phyloP scores from a whole-genome alignment of 2,329 filamentous ascomycete genomes.

The Exophiala xenobiotica region DNA sequence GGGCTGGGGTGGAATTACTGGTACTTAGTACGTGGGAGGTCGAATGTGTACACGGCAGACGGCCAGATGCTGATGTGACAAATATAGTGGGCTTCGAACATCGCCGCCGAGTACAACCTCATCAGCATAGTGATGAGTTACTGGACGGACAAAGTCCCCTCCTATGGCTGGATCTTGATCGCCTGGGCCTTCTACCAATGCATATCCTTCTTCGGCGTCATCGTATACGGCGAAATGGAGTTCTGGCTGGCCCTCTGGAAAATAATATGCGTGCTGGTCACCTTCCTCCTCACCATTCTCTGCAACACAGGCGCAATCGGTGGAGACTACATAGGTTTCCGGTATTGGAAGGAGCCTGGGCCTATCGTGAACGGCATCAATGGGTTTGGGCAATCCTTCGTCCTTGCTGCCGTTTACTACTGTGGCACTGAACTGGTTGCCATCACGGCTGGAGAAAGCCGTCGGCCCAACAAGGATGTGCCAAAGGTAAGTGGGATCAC shows the following conservation, averaged over 20 bases:
- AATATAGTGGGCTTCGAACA: conserved; percentile 4
- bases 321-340: conserved; percentile 60
- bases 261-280: conserved; percentile 36
- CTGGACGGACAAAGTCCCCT: conserved; percentile 46
- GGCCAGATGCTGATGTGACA: neutral
- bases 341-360: conserved; percentile 69
- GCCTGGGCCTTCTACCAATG: conserved; percentile 47
- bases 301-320: conserved; percentile 39
- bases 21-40: conserved; percentile 5
- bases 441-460: conserved; percentile 57
- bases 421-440: conserved; percentile 52
- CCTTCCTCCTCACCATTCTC: conserved; percentile 38
- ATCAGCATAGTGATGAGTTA: conserved; percentile 47
- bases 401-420: conserved; percentile 40
- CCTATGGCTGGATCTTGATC: conserved; percentile 49
- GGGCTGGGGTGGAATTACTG: conserved; percentile 42
- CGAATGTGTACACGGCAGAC: neutral
- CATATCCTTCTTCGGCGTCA: conserved; percentile 43
- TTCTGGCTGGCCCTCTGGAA: conserved; percentile 43
- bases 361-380: conserved; percentile 38
- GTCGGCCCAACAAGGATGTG: conserved; percentile 53
- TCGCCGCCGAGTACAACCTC: conserved; percentile 43
- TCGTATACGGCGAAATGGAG: conserved; percentile 56
- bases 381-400: conserved; percentile 39
- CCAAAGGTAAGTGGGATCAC: conserved; percentile 47